phyloP scores from a whole-genome alignment of 495 filamentous ascomycete species.

The Trichoderma gamsii region DNA sequence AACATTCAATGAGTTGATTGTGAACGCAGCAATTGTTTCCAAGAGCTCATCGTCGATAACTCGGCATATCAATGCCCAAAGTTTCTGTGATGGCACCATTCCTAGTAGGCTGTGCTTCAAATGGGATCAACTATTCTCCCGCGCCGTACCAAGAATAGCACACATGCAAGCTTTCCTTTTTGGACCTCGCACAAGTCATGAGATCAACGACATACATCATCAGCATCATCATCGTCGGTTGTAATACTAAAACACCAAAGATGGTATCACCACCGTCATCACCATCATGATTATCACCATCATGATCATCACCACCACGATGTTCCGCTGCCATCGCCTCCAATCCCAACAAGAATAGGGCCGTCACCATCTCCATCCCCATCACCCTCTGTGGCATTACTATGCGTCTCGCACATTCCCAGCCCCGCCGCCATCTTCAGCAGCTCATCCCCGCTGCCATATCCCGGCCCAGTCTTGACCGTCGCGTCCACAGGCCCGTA shows the following conservation, averaged over 20 bases:
- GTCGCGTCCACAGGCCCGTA: slow-evolving; percentile 12
- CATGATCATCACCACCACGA: background rate
- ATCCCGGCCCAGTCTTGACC: background rate
- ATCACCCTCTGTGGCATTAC: background rate
- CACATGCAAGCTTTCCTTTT: background rate
- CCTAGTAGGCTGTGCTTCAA: too few relatives aligned
- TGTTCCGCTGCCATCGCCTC: background rate
- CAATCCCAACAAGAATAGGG: background rate
- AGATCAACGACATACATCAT: background rate
- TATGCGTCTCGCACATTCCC: slow-evolving; percentile 9
- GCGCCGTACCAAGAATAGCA: background rate
- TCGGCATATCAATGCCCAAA: too few relatives aligned
- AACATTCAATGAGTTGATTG: too few relatives aligned
- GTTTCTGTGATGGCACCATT: too few relatives aligned
- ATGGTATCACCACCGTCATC: background rate
- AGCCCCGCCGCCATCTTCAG: slow-evolving; percentile 3
- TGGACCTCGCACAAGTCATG: too few relatives aligned
- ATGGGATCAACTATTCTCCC: background rate
- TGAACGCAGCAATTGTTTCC: background rate
- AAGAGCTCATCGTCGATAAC: too few relatives aligned
- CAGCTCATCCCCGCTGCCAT: background rate
- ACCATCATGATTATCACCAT: background rate
- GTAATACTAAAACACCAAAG: background rate
- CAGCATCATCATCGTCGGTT: background rate
- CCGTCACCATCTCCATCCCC: background rate